Evolutionary conservation across 352 stramenopile genomes (phyloP), one percentile per base, ranked within the genome.

Genomic region (Globisporangium rhizosaccharum): DNA sequence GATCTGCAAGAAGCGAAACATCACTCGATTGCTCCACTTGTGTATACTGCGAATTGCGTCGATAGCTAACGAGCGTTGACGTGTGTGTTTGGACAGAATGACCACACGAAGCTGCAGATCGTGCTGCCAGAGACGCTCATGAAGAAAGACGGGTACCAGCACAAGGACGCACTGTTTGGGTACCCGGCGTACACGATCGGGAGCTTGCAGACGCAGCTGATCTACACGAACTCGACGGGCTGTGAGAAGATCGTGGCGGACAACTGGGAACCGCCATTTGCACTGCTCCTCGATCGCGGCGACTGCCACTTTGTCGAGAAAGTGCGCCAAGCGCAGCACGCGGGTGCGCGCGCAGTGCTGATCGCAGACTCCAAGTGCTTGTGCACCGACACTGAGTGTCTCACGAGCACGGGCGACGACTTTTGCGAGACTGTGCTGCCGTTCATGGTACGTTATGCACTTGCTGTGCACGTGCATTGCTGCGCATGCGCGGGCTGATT

Each of bases 261-360:
- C 45, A 84, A 82, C 42, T 98, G 90, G 82, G 85, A 96, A 52
- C 76, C 82, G 23, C 95, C 96, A 4, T 99, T 97, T 67, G 96
- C 98, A 49, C 76, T 99, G 44, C 90, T 99, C 81, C 77, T 98
- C 41, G 92, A 98, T 73, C 92, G 96, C 44, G 96, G 96, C 39
- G 89, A 89, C 62, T 99, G 96, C 73, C 95, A 97, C 59, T 99
- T 99, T 72, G 95, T 98, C 9, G 87, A 91, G 61, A 99, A 99
- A 66, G 94, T 98, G 60, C 89, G 89, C 53, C 80, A 83, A 45
- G 89, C 90, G 39, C 96, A 99, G 77, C 84, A 96, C 50, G 73
- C 88, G 2, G 96, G 96, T 5, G 96, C 96, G 8, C 81, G 93
- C 20, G 96, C 86, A 15, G 93, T 98, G 53, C 81, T 99, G 37